These are phyloP conservation scores for Clavispora asparagi DNA, from an alignment of 805 yeast genomes.

Conservation along the genomic window DNA sequence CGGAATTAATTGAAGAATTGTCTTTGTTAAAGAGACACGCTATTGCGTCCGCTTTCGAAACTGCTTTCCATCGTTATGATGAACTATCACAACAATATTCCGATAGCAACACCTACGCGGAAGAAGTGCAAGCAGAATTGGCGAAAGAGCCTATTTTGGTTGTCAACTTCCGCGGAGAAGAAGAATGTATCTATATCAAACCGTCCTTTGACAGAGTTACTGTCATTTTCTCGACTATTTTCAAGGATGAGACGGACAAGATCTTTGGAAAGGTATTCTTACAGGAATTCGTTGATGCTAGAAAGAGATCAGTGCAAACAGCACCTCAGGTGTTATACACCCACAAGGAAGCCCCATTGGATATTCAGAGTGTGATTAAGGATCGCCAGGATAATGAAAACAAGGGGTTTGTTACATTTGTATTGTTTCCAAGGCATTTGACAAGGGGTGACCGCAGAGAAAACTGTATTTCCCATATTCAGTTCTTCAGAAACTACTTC, in stretches of 20 bases:
- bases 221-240: slow-evolving; percentile 88
- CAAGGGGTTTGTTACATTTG: slow-evolving; percentile 57
- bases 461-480: slow-evolving; percentile 85
- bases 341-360: slow-evolving; percentile 89
- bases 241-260: slow-evolving; percentile 95
- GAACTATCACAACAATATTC: slow-evolving; percentile 48
- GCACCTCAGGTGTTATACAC: slow-evolving; percentile 97
- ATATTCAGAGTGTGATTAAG: slow-evolving; percentile 39
- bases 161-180: slow-evolving; percentile 78
- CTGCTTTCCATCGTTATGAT: slow-evolving; percentile 78
- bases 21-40: slow-evolving; percentile 79
- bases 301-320: slow-evolving; percentile 91
- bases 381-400: slow-evolving; percentile 42
- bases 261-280: slow-evolving; percentile 82
- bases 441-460: slow-evolving; percentile 62
- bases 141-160: slow-evolving; percentile 56
- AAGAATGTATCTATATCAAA: slow-evolving; percentile 83
- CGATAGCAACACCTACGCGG: slow-evolving; percentile 39
- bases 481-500: slow-evolving; percentile 91
- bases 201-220: slow-evolving; percentile 96
- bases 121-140: slow-evolving; percentile 39
- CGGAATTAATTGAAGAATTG: slow-evolving; percentile 54
- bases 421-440: slow-evolving; percentile 77
- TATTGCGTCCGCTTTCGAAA: slow-evolving; percentile 88
- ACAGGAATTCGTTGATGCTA: slow-evolving; percentile 93